Evolutionary conservation across 345 rosid genomes (phyloP).

Genomic region (Anastatica hierochuntica): DNA sequence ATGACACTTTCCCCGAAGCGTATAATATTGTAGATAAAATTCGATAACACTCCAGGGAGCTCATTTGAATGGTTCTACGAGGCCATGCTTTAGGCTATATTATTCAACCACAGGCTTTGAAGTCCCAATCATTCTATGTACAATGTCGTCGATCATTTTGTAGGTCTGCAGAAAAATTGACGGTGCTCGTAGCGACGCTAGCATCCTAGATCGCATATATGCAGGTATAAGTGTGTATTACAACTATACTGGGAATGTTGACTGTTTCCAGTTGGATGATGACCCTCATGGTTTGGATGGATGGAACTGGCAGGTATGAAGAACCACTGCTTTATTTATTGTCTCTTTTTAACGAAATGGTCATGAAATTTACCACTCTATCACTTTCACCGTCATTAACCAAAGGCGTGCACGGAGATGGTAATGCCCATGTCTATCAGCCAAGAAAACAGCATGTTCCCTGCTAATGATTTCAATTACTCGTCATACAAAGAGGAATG

Average conservation of each 20-base stretch:
- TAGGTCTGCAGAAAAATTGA: slow-evolving; percentile 83
- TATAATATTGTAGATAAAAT: background rate
- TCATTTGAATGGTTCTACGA: too few relatives aligned
- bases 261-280: slow-evolving; percentile 80
- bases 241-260: slow-evolving; percentile 64
- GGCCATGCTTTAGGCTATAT: background rate
- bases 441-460: slow-evolving; percentile 59
- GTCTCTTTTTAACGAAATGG: background rate
- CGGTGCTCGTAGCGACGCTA: slow-evolving; percentile 38
- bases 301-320: slow-evolving; percentile 88
- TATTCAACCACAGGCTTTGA: background rate
- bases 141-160: background rate
- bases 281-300: slow-evolving; percentile 94
- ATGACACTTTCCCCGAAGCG: background rate
- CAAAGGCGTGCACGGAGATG: slow-evolving; percentile 93
- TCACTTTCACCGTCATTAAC: background rate
- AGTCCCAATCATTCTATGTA: background rate
- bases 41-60: too few relatives aligned
- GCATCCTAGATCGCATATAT: slow-evolving; percentile 59
- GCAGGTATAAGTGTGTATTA: slow-evolving; percentile 64
- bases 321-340: background rate
- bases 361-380: background rate
- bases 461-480: slow-evolving; percentile 46
- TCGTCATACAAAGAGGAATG: slow-evolving; percentile 59
- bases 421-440: slow-evolving; percentile 82